phyloP scores from a whole-genome alignment of 2,329 filamentous ascomycete genomes.

The Hypoxylon sp. region DNA sequence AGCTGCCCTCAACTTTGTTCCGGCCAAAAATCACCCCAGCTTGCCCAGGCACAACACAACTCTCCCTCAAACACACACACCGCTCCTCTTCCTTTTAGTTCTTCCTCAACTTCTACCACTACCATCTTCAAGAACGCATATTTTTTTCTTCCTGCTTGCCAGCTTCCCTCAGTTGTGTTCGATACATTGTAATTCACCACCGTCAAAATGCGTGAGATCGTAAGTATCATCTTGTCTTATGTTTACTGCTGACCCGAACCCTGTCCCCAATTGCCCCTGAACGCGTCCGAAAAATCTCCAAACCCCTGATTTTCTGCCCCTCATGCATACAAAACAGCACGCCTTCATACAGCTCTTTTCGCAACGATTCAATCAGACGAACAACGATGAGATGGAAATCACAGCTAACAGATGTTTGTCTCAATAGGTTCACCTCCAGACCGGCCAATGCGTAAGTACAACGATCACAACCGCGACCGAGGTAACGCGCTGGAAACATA shows the following conservation, averaged over 20 bases:
- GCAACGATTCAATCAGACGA: conserved; percentile 25
- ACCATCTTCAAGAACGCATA: conserved; percentile 43
- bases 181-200: conserved; percentile 50
- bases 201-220: conserved; percentile 81
- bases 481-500: conserved; percentile 36
- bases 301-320: conserved; percentile 55
- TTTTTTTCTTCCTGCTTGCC: conserved; percentile 48
- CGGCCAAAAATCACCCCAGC: conserved; percentile 24
- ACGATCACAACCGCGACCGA: conserved; percentile 49
- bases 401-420: conserved; percentile 67
- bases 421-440: conserved; percentile 96
- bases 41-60: conserved; percentile 37
- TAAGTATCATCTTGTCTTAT: conserved; percentile 62
- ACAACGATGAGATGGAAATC: not conserved
- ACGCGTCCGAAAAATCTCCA: conserved; percentile 58
- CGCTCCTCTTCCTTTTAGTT: conserved; percentile 47
- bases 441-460: conserved; percentile 94
- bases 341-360: conserved; percentile 19
- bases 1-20: conserved; percentile 39
- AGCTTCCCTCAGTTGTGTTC: conserved; percentile 48
- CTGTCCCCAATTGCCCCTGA: conserved; percentile 36
- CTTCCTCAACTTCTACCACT: conserved; percentile 36
- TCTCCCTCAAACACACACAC: conserved; percentile 43
- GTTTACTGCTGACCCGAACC: conserved; percentile 42
- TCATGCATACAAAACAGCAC: conserved; percentile 51